Percentiles rank a stretch among this genome's conserved stretches.
phyloP scores from a whole-genome alignment of 352 stramenopile genomes.

The Lagenidium sp. region DNA sequence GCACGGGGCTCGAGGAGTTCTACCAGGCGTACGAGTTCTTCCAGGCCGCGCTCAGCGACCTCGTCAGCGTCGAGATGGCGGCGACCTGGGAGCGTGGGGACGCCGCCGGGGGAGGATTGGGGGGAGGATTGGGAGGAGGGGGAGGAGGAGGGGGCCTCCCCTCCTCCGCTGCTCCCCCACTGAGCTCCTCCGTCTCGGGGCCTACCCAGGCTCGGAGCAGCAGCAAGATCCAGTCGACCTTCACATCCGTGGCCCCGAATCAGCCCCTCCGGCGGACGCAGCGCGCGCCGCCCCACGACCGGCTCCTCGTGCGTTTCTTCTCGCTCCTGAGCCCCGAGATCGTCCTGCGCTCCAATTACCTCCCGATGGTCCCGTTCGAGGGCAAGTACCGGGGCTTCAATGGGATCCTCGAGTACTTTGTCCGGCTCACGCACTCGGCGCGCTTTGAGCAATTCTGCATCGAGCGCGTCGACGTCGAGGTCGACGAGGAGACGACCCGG shows the following conservation, averaged over 20 bases:
- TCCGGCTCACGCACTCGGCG: conserved; percentile 53
- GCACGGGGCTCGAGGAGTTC: conserved; percentile 57
- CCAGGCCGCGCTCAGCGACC: conserved; percentile 45
- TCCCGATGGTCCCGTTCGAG: conserved; percentile 86
- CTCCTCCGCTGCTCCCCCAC: background rate
- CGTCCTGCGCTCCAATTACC: conserved; percentile 76
- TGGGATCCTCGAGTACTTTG: conserved; percentile 75
- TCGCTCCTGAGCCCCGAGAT: conserved; percentile 72
- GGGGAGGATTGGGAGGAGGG: too few species aligned
- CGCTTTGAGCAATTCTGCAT: conserved; percentile 71
- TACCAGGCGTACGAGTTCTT: conserved; percentile 73
- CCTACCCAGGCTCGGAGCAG: too few species aligned
- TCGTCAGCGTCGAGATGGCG: conserved; percentile 29
- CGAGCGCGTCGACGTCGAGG: conserved; percentile 57
- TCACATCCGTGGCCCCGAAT: conserved; percentile 36
- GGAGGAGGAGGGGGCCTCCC: background rate
- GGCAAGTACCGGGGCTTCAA: conserved; percentile 72
- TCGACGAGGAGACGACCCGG: conserved; percentile 19
- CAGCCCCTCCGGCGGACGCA: conserved; percentile 43
- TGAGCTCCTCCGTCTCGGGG: conserved; percentile 10
- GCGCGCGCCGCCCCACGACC: conserved; percentile 38
- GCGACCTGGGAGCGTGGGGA: background rate
- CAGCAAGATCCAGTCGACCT: conserved; percentile 40
- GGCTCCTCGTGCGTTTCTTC: conserved; percentile 62
- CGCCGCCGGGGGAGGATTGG: background rate